Evolutionary conservation across 78 protist genomes (phyloP).

Genomic region (Cyanophora paradoxa): DNA sequence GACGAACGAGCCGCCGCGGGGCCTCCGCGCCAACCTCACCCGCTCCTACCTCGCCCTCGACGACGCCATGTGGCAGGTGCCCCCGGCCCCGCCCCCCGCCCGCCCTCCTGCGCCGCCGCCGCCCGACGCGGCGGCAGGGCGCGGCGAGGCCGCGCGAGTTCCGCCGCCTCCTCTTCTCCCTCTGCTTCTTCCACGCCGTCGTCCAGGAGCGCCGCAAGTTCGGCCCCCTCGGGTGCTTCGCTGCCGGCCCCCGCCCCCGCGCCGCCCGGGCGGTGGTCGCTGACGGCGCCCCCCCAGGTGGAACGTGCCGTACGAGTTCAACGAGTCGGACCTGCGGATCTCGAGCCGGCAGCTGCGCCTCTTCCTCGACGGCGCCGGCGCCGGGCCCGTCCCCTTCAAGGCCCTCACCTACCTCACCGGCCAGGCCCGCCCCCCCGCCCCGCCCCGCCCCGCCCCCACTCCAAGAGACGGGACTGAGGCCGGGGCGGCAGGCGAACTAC

Average conservation of each 20-base stretch:
- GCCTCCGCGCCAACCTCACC: conserved; percentile 57
- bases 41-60: conserved; percentile 3
- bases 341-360: conserved; percentile 33
- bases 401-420: conserved; percentile 51
- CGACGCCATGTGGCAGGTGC: not conserved
- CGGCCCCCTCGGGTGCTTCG: conserved; percentile 80
- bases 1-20: conserved; percentile 74
- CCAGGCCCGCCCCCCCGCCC: too few relatives aligned
- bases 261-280: too few relatives aligned
- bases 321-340: conserved; percentile 56
- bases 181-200: conserved; percentile 75
- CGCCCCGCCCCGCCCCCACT: too few relatives aligned
- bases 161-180: conserved; percentile 53
- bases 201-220: conserved; percentile 80
- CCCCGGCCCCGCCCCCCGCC: too few relatives aligned
- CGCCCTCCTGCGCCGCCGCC: too few relatives aligned
- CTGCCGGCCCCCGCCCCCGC: too few relatives aligned
- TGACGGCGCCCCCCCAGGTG: too few relatives aligned
- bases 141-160: conserved; percentile 23
- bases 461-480: too few relatives aligned
- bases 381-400: conserved; percentile 44
- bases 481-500: conserved; percentile 62
- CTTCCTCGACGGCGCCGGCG: conserved; percentile 19
- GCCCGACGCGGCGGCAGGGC: too few relatives aligned
- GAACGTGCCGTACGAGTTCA: conserved; percentile 83